Conservation (phyloP, 371 early-diverging fungal genomes). For the Funneliformis caledonium region DNA sequence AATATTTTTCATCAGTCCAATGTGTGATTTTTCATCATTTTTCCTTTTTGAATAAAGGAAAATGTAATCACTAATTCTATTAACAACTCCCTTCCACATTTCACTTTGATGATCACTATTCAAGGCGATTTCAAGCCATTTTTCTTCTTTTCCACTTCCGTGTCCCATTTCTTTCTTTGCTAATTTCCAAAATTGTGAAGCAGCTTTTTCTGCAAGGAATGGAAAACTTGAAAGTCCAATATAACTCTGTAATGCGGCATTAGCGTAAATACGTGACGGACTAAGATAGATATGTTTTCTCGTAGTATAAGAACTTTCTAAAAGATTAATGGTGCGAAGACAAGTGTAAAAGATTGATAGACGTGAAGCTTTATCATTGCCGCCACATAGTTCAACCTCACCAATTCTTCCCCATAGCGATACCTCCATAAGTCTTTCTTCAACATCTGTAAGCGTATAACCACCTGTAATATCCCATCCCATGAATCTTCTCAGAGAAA, state of each 20-base stretch:
- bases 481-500: slow-evolving; percentile 7
- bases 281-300: not conserved
- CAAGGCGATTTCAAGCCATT: slow-evolving; percentile 35
- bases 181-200: slow-evolving; percentile 23
- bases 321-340: slow-evolving; percentile 33
- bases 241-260: slow-evolving; percentile 35
- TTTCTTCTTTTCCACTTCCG: not conserved
- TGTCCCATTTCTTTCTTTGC: slow-evolving; percentile 18
- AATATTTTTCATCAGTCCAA: not conserved
- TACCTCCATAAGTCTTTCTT: slow-evolving; percentile 18
- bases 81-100: slow-evolving; percentile 19
- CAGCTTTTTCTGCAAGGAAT: slow-evolving; percentile 22
- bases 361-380: slow-evolving; percentile 36
- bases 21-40: not conserved
- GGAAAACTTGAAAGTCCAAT: slow-evolving; percentile 32
- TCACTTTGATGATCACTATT: slow-evolving; percentile 9
- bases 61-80: slow-evolving; percentile 7
- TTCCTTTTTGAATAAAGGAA: not conserved
- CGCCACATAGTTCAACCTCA: slow-evolving; percentile 38
- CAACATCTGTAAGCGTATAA: not conserved
- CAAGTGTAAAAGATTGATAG: slow-evolving; percentile 35
- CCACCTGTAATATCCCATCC: slow-evolving; percentile 28
- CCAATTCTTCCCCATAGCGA: slow-evolving; percentile 23
- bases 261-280: slow-evolving; percentile 33
- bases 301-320: slow-evolving; percentile 8